These are phyloP conservation scores for Ogataea methanolica DNA, from an alignment of 805 yeast species.

Conservation along the genomic window DNA sequence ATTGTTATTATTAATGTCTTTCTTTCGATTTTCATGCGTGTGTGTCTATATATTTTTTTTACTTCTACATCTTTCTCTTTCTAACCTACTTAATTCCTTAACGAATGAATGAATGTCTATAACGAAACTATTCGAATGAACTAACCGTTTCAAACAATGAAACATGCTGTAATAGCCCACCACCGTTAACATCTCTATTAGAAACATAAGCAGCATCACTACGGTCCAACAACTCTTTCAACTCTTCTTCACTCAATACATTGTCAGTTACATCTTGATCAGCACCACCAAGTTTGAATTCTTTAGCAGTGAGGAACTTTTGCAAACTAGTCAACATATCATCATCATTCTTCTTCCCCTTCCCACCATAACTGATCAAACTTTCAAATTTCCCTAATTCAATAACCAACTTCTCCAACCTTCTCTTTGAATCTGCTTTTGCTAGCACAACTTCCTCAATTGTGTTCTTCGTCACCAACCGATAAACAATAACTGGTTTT, in stretches of 20 bases:
- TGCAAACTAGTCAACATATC: conserved; percentile 32
- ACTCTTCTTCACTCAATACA: conserved; percentile 36
- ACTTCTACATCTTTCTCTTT: neutral
- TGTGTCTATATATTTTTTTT: neutral
- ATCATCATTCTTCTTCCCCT: conserved; percentile 9
- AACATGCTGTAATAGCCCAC: conserved; percentile 19
- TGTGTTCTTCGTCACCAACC: conserved; percentile 73
- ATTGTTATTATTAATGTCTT: neutral
- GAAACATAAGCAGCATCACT: conserved; percentile 36
- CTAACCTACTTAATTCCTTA: neutral
- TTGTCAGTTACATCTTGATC: conserved; percentile 18
- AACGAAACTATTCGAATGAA: conserved; percentile 21
- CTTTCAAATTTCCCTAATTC: conserved; percentile 57
- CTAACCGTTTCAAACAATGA: conserved; percentile 34
- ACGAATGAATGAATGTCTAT: neutral
- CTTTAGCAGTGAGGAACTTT: conserved; percentile 35
- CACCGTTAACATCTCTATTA: conserved; percentile 1
- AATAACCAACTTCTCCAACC: conserved; percentile 70
- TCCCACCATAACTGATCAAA: conserved; percentile 14
- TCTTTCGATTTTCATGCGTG: neutral
- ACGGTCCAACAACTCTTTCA: conserved; percentile 48
- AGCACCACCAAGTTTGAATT: conserved; percentile 17
- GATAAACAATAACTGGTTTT: conserved; percentile 74
- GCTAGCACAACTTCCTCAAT: conserved; percentile 79
- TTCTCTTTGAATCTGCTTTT: conserved; percentile 75